A percentile compares a stretch with the other conserved stretches of the same genome.
These are phyloP conservation scores for Pythium brassicae DNA, from an alignment of 352 stramenopile genomes.

Conservation along the genomic window DNA sequence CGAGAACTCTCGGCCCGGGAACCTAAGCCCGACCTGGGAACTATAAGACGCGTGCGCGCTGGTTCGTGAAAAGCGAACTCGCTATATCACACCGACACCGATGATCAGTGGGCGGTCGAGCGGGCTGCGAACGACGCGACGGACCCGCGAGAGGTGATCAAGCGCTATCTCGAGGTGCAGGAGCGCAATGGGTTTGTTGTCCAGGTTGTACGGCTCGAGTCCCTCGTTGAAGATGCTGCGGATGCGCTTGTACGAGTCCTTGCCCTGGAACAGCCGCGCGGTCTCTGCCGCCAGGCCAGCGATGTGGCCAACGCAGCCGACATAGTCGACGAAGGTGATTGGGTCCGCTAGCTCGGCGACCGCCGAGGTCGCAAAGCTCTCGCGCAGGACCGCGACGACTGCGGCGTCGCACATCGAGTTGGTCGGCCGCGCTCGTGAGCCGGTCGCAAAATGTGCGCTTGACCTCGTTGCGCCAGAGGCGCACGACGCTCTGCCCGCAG, in stretches of 20 bases:
- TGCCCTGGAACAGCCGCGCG: slow-evolving; percentile 90
- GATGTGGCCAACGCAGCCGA: slow-evolving; percentile 74
- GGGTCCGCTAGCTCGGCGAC: slow-evolving; percentile 77
- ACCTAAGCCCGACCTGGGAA: too few species aligned
- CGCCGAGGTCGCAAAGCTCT: slow-evolving; percentile 54
- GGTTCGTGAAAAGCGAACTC: too few species aligned
- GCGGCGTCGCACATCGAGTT: slow-evolving; percentile 75
- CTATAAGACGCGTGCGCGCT: too few species aligned
- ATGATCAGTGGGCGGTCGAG: slow-evolving; percentile 92
- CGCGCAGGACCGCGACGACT: slow-evolving; percentile 67
- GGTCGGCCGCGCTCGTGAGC: slow-evolving; percentile 85
- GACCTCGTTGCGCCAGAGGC: slow-evolving; percentile 93
- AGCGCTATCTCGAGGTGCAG: slow-evolving; percentile 96
- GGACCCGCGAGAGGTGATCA: slow-evolving; percentile 90
- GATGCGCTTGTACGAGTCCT: slow-evolving; percentile 89
- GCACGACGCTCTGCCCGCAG: slow-evolving; percentile 60
- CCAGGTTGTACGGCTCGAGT: slow-evolving; percentile 92
- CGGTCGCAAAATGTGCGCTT: slow-evolving; percentile 92
- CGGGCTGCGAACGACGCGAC: slow-evolving; percentile 91
- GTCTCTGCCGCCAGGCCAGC: slow-evolving; percentile 69
- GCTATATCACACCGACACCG: too few species aligned
- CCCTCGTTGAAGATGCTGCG: slow-evolving; percentile 91
- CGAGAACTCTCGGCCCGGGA: too few species aligned
- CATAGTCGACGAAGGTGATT: slow-evolving; percentile 92
- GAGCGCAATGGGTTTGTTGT: slow-evolving; percentile 94